Conservation (phyloP, 331 rosid genomes). For the Arachis monticola region DNA sequence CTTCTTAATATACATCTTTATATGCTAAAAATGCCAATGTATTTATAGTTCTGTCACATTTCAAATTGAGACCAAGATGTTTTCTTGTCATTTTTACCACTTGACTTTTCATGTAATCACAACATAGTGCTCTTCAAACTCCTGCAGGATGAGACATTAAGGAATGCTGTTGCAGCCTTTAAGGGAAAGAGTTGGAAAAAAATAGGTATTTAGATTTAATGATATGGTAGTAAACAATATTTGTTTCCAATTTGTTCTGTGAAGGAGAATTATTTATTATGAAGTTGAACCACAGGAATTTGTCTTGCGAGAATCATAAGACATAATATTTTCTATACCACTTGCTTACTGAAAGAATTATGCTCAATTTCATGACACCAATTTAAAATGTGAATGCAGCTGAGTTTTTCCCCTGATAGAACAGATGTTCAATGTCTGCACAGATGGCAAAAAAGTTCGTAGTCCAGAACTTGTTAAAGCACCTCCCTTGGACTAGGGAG, state of each 20-base stretch:
- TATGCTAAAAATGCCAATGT: constrained; percentile 9
- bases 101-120: constrained; percentile 12
- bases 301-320: not conserved
- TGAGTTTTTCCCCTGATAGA: too few relatives aligned
- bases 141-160: constrained; percentile 93
- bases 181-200: constrained; percentile 97
- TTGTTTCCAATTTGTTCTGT: constrained; percentile 9
- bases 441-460: too few relatives aligned
- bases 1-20: not conserved
- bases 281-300: constrained; percentile 8
- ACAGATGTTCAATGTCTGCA: too few relatives aligned
- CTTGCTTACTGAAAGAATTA: too few relatives aligned
- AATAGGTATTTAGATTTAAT: constrained; percentile 67
- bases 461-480: constrained; percentile 97
- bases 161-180: constrained; percentile 82
- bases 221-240: constrained; percentile 5
- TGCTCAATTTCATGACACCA: constrained; percentile 4
- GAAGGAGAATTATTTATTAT: not conserved
- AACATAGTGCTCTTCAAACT: constrained; percentile 26
- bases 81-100: not conserved
- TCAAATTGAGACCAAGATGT: constrained; percentile 16
- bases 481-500: constrained; percentile 81
- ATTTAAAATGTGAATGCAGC: too few relatives aligned
- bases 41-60: not conserved
- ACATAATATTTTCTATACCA: not conserved